Base-by-base conservation (phyloP, 768 basidiomycete species). In the Rhodotorula diobovata region DNA sequence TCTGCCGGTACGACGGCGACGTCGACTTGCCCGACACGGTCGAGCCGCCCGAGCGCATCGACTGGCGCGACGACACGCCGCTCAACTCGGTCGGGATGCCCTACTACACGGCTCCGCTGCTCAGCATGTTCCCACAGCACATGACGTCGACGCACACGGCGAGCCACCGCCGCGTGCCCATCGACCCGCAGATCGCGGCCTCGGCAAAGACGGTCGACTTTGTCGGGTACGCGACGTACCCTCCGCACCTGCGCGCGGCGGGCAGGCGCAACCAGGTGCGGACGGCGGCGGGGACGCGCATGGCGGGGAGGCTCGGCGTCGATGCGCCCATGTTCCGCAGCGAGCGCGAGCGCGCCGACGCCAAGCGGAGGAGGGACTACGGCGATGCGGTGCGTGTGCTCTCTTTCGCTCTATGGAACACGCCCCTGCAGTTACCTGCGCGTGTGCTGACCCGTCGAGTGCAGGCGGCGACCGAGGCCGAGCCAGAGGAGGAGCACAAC, bases 31-130 rank as follows among this genome's bases (percentile, higher is more conserved):
- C 90, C 2, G 90, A 93, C 79, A 79, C 85, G 16, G 85, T 88
- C 0, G 88, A 88, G 34, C 84, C 86, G 9, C 80, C 87, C 4
- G 87, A 89, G 4, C 82, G 87, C 30, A 87, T 94, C 56, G 81
- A 86, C n/a, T 97, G 94, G 93, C 85, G 84, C 2, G 86, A 90
- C 65, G 83, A 85, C 28, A 96, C 91, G 91, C 94, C 95, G 4
- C 83, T 99, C 62, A 97, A 91, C 78, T 82, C 85, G 39, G 87
- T 98, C 72, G 95, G 95, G 4, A 83, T 96, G 83, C 94, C 95
- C 20, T 85, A 88, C 80, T 96, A 96, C 79, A 84, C 86, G 48
- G 82, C 82, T 0, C 84, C 84, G 3, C 85, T 99, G 0, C 82
- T 98, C 11, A 97, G 95, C 12, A 82, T 84, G 15, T 83, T 84